A percentile compares a stretch with the other conserved stretches of the same genome.
These are phyloP conservation scores for Omphalotus guepiniiformis DNA, from an alignment of 768 basidiomycete genomes.

Conservation along the genomic window DNA sequence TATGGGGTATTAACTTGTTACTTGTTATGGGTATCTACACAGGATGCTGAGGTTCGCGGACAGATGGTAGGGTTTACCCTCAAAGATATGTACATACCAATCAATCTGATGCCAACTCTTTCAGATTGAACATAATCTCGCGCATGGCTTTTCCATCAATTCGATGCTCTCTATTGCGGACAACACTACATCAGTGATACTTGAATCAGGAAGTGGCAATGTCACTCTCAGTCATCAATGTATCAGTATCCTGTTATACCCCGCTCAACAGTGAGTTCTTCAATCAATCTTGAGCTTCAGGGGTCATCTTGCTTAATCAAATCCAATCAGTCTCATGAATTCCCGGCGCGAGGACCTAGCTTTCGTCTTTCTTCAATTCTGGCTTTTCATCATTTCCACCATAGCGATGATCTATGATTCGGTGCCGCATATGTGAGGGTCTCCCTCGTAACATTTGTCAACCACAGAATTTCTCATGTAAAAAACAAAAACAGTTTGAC, in stretches of 20 bases:
- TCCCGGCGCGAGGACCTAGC: conserved; percentile 44
- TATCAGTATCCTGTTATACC: conserved; percentile 39
- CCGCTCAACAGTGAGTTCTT: conserved; percentile 37
- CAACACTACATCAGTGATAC: no score
- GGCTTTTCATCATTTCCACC: conserved; percentile 50
- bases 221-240: conserved; percentile 34
- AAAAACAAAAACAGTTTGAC: conserved; percentile 34
- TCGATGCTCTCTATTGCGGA: no score
- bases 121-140: no score
- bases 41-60: no score
- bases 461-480: background rate
- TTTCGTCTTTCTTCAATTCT: conserved; percentile 46
- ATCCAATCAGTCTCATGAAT: conserved; percentile 32
- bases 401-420: conserved; percentile 46
- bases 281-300: background rate
- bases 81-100: no score
- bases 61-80: no score
- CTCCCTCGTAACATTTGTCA: background rate
- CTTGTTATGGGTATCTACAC: no score
- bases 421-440: conserved; percentile 47
- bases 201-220: background rate
- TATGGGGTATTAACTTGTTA: no score
- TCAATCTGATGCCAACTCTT: no score
- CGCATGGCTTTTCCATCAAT: no score
- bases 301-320: background rate